A percentile compares a stretch with the other conserved stretches of the same genome.
phyloP scores from a whole-genome alignment of 140 eudicot species.

The Cichorium intybus region DNA sequence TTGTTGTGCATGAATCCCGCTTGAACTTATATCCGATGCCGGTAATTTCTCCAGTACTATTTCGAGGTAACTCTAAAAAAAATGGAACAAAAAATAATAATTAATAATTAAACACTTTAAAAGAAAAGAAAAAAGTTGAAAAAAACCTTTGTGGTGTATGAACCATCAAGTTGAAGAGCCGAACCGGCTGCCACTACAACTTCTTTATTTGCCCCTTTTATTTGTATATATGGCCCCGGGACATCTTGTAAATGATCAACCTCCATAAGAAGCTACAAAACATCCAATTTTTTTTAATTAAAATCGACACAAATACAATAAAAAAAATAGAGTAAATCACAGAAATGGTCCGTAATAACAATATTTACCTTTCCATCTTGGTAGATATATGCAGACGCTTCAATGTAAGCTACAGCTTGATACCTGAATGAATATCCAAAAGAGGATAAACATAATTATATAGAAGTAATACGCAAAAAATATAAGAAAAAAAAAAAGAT shows the following conservation, averaged over 20 bases:
- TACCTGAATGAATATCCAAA: too few relatives aligned
- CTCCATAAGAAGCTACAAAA: slow-evolving; percentile 80
- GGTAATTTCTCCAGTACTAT: slow-evolving; percentile 83
- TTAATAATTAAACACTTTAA: slow-evolving; percentile 29
- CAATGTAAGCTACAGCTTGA: slow-evolving; percentile 97
- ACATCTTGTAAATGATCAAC: slow-evolving; percentile 92
- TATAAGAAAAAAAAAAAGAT: neutral
- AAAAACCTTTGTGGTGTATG: slow-evolving; percentile 92
- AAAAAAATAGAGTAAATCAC: neutral
- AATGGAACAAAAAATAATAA: neutral
- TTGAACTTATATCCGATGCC: slow-evolving; percentile 61
- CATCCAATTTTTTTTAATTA: slow-evolving; percentile 3
- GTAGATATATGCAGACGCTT: slow-evolving; percentile 96
- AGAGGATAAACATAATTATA: too few relatives aligned
- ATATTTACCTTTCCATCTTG: slow-evolving; percentile 91
- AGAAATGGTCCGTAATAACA: neutral
- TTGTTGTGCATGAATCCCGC: slow-evolving; percentile 81
- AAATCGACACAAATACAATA: neutral
- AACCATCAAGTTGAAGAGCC: slow-evolving; percentile 74
- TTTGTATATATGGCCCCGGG: slow-evolving; percentile 82
- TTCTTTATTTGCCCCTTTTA: slow-evolving; percentile 84
- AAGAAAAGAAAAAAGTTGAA: neutral
- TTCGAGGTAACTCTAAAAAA: slow-evolving; percentile 83
- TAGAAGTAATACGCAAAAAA: too few relatives aligned
- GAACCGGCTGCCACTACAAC: slow-evolving; percentile 85